Evolutionary conservation across 768 basidiomycete species (phyloP).

Genomic region (Leccinum subgranulosum): DNA sequence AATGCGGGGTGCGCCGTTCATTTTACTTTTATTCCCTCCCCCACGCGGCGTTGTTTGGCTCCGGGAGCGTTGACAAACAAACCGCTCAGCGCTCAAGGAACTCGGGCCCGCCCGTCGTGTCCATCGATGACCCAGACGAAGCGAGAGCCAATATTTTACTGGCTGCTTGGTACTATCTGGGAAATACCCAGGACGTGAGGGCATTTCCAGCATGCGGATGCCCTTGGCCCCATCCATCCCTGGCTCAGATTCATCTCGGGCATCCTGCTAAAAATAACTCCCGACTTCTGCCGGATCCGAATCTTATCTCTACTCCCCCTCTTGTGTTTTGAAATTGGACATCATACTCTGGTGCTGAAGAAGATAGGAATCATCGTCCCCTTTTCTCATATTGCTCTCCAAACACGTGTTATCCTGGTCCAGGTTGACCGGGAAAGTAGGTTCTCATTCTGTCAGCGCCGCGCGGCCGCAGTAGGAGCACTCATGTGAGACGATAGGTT

Average conservation of each 20-base stretch:
- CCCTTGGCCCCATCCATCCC: constrained; percentile 22
- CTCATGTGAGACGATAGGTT: not conserved
- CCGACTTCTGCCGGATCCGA: constrained; percentile 17
- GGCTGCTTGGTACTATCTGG: not conserved
- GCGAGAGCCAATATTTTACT: not conserved
- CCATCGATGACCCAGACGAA: not conserved
- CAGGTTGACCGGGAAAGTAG: constrained; percentile 15
- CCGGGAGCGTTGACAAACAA: constrained; percentile 13
- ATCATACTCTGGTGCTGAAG: constrained; percentile 12
- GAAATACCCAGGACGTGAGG: not conserved
- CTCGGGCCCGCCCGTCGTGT: not conserved
- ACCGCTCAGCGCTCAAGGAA: not conserved
- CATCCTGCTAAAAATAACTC: constrained; percentile 4
- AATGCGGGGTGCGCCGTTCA: not conserved
- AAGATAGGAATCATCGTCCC: constrained; percentile 12
- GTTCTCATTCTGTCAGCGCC: constrained; percentile 11
- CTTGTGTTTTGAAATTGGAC: constrained; percentile 14
- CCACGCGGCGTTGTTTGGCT: constrained; percentile 18
- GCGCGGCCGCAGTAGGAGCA: constrained; percentile 7
- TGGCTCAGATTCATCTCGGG: not conserved
- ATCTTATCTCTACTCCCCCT: constrained; percentile 20
- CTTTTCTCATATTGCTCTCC: constrained; percentile 1
- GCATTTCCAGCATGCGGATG: not conserved
- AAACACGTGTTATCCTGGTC: constrained; percentile 24
- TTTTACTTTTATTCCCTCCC: not conserved